Conservation (phyloP, 2,329 filamentous ascomycete genomes). For the Fusarium robinianum region DNA sequence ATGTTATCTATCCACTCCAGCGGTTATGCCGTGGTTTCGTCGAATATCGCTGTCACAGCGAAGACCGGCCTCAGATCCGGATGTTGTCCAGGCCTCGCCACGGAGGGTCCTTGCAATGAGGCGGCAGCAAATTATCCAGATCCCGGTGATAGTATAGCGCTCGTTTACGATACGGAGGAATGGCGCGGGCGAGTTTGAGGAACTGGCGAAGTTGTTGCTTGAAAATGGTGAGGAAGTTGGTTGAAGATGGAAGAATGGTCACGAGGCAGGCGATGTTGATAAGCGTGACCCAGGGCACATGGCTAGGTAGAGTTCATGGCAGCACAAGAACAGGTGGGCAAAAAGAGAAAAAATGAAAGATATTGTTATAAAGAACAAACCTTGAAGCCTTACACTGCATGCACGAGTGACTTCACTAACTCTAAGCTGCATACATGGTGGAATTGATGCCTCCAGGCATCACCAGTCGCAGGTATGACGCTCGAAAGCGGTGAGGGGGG, state of each 20-base stretch:
- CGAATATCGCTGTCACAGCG: neutral
- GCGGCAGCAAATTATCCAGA: too few species aligned
- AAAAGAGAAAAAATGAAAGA: too few species aligned
- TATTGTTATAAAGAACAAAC: neutral
- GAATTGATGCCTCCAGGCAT: slow-evolving; percentile 28
- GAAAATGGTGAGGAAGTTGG: slow-evolving; percentile 6
- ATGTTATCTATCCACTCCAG: slow-evolving; percentile 10
- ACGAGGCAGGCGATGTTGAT: slow-evolving; percentile 30
- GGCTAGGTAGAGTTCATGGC: slow-evolving; percentile 13
- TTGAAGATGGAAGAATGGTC: slow-evolving; percentile 16
- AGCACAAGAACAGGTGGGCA: neutral
- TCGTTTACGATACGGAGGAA: neutral
- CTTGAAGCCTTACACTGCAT: neutral
- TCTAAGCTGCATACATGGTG: slow-evolving; percentile 10
- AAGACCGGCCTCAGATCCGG: neutral
- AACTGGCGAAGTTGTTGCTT: neutral
- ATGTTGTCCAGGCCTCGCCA: too few species aligned
- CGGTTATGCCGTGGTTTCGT: slow-evolving; percentile 24
- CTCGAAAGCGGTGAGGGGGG: slow-evolving; percentile 32
- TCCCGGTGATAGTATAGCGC: too few species aligned
- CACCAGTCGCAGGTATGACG: slow-evolving; percentile 35
- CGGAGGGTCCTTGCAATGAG: too few species aligned
- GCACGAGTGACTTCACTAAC: neutral
- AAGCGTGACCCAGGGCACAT: slow-evolving; percentile 35
- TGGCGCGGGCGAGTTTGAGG: neutral